Conservation (phyloP, 306 rosid species). For the Prunus fruticosa region DNA sequence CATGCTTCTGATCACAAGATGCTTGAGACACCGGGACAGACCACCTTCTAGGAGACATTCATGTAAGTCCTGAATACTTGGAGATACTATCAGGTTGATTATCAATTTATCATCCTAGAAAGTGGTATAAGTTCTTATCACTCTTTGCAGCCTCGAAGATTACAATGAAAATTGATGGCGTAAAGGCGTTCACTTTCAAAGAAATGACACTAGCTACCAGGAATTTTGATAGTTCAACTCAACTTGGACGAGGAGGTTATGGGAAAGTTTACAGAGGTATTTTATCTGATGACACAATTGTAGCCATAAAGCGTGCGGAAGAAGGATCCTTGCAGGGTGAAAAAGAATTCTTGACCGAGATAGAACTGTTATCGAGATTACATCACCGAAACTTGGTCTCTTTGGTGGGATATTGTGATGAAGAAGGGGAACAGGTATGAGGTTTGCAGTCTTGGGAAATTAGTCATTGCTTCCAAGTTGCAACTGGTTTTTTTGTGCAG, state of each 20-base stretch:
- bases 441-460: neutral
- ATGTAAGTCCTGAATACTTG: conserved; percentile 44
- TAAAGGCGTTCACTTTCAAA: conserved; percentile 62
- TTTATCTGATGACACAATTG: conserved; percentile 50
- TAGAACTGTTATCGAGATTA: conserved; percentile 77
- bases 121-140: conserved; percentile 13
- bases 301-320: conserved; percentile 85
- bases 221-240: conserved; percentile 51
- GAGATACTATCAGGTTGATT: conserved; percentile 7
- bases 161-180: conserved; percentile 67
- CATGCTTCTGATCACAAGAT: conserved; percentile 43
- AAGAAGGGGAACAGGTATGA: conserved; percentile 72
- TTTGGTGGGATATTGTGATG: conserved; percentile 74
- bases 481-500: neutral
- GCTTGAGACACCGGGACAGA: conserved; percentile 22
- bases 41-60: conserved; percentile 45
- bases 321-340: conserved; percentile 90
- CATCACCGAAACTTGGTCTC: conserved; percentile 91
- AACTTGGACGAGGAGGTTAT: conserved; percentile 93
- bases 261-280: conserved; percentile 90
- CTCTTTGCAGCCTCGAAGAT: conserved; percentile 54
- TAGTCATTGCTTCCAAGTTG: neutral
- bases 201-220: conserved; percentile 70
- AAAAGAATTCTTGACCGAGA: conserved; percentile 89
- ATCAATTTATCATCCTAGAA: conserved; percentile 12